These are phyloP conservation scores for Diaporthe nobilis DNA, from an alignment of 2,329 filamentous ascomycete genomes.

Conservation along the genomic window DNA sequence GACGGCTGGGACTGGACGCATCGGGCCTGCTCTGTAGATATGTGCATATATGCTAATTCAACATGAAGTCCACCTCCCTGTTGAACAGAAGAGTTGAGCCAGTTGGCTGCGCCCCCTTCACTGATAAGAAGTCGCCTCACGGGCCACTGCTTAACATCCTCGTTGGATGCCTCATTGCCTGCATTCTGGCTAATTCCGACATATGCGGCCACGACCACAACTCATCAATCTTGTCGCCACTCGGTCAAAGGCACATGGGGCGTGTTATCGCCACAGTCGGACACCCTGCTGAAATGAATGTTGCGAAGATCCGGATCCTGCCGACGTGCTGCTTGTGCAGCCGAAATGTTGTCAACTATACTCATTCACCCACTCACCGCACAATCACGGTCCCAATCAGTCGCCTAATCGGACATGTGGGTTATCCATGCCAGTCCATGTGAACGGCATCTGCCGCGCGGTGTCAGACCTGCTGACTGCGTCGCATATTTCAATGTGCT, in stretches of 20 bases:
- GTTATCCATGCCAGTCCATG: neutral
- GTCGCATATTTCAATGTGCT: neutral
- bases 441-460: neutral
- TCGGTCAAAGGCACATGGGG: constrained; percentile 11
- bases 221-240: constrained; percentile 10
- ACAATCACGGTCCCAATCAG: neutral
- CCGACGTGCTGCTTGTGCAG: neutral
- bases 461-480: neutral
- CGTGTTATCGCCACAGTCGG: neutral
- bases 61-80: neutral
- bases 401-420: neutral
- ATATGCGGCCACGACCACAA: neutral
- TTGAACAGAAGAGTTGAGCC: neutral
- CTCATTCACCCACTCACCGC: neutral
- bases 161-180: neutral
- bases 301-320: neutral
- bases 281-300: neutral
- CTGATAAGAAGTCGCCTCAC: neutral
- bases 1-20: neutral
- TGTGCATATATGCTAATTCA: constrained; percentile 9
- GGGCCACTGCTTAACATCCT: neutral
- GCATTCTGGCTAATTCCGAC: constrained; percentile 25
- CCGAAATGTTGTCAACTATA: neutral
- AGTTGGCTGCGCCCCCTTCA: constrained; percentile 2
- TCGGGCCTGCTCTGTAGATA: constrained; percentile 26